Percentiles rank a stretch among this genome's conserved stretches.
phyloP scores from a whole-genome alignment of 805 yeast genomes.

The Schwanniomyces sp. region DNA sequence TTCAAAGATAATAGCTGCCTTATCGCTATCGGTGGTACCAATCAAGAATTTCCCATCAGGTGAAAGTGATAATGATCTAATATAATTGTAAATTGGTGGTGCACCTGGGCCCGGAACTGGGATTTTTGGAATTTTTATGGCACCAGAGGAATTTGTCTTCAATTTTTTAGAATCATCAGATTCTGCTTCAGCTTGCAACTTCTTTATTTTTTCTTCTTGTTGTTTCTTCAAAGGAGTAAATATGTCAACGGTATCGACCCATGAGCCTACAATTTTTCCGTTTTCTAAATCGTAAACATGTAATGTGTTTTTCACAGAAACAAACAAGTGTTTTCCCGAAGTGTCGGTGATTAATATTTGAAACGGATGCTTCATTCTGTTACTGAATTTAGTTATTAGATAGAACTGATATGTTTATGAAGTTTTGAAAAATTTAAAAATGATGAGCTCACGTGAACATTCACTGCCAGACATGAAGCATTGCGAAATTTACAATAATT shows the following conservation, averaged over 20 bases:
- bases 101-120: constrained; percentile 71
- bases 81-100: constrained; percentile 63
- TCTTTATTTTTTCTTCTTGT: constrained; percentile 40
- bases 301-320: constrained; percentile 59
- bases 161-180: constrained; percentile 28
- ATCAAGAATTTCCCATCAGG: constrained; percentile 54
- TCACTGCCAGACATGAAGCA: neutral
- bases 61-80: constrained; percentile 60
- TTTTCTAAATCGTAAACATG: constrained; percentile 45
- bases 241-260: constrained; percentile 62
- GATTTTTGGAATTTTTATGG: constrained; percentile 45
- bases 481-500: too few species aligned
- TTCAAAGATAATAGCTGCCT: constrained; percentile 66
- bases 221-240: constrained; percentile 46
- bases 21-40: constrained; percentile 80
- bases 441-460: constrained; percentile 3
- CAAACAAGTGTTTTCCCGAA: constrained; percentile 50
- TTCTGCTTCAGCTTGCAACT: constrained; percentile 22
- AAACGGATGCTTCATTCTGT: constrained; percentile 65
- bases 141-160: constrained; percentile 24
- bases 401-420: neutral
- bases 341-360: constrained; percentile 52
- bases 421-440: constrained; percentile 6
- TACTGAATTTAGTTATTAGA: neutral
- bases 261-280: constrained; percentile 51